Evolutionary conservation across 345 rosid genomes (phyloP).

Genomic region (Noccaea bulbosa): DNA sequence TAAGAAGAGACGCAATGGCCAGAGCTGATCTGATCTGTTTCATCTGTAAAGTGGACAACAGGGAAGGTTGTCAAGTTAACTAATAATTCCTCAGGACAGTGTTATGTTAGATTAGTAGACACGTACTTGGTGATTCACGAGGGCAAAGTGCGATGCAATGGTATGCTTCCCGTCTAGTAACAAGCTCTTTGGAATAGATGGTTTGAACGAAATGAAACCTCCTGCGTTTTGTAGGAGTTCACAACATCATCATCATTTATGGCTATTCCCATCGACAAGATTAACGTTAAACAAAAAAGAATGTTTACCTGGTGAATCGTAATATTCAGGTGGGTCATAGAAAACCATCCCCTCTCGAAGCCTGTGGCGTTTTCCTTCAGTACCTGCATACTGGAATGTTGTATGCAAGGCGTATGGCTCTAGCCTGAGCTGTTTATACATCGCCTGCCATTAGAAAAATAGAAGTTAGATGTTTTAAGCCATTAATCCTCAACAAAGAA

Average conservation of each 20-base stretch:
- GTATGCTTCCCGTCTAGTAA: slow-evolving; percentile 87
- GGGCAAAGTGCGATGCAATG: slow-evolving; percentile 74
- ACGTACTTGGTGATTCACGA: slow-evolving; percentile 84
- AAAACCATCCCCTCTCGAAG: slow-evolving; percentile 88
- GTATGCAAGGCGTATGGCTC: slow-evolving; percentile 97
- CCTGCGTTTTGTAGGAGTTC: slow-evolving; percentile 55
- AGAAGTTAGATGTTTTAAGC: background rate
- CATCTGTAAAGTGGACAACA: slow-evolving; percentile 56
- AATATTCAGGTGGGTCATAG: slow-evolving; percentile 90
- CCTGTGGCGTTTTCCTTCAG: slow-evolving; percentile 97
- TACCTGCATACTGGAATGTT: slow-evolving; percentile 95
- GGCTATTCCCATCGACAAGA: slow-evolving; percentile 23
- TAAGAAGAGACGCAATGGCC: slow-evolving; percentile 79
- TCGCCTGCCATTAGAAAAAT: slow-evolving; percentile 60
- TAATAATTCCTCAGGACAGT: slow-evolving; percentile 26
- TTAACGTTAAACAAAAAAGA: background rate
- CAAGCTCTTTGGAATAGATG: slow-evolving; percentile 79
- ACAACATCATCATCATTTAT: slow-evolving; percentile 1
- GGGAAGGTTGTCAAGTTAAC: slow-evolving; percentile 30
- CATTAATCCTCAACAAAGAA: background rate
- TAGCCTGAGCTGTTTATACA: slow-evolving; percentile 83
- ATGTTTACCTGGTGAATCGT: slow-evolving; percentile 72
- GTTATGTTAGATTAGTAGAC: slow-evolving; percentile 37
- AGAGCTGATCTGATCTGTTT: slow-evolving; percentile 94
- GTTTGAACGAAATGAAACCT: slow-evolving; percentile 88